Percentiles rank a stretch among this genome's conserved stretches.
These are phyloP conservation scores for Metschnikowia borealis DNA, from an alignment of 805 yeast genomes.

Conservation along the genomic window DNA sequence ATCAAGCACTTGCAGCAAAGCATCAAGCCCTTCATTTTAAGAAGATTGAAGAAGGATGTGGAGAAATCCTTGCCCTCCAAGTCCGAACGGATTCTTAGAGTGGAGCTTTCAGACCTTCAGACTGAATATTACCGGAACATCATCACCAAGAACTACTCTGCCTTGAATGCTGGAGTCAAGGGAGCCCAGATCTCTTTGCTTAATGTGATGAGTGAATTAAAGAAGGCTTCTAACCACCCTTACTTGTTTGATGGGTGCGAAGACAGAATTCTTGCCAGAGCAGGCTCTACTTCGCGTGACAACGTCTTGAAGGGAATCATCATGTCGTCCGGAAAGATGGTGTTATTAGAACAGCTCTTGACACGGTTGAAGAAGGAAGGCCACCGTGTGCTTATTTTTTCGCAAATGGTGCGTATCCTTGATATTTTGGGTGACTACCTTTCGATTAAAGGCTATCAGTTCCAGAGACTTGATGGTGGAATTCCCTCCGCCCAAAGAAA, in stretches of 20 bases:
- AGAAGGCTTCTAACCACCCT: conserved; percentile 96
- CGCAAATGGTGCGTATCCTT: conserved; percentile 96
- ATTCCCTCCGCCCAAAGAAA: conserved; percentile 91
- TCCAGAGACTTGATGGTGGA: conserved; percentile 95
- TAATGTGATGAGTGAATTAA: conserved; percentile 92
- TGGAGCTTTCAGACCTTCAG: conserved; percentile 91
- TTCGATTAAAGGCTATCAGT: conserved; percentile 78
- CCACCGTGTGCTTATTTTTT: conserved; percentile 89
- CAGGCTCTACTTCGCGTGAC: conserved; percentile 65
- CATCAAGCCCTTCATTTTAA: conserved; percentile 85
- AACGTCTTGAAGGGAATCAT: conserved; percentile 83
- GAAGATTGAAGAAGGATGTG: conserved; percentile 94
- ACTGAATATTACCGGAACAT: conserved; percentile 94
- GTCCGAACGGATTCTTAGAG: conserved; percentile 91
- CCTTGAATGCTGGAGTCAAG: conserved; percentile 78
- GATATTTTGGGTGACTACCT: conserved; percentile 94
- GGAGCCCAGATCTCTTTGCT: conserved; percentile 75
- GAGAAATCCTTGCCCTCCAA: conserved; percentile 95
- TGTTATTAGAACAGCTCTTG: conserved; percentile 81
- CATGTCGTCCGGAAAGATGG: conserved; percentile 99
- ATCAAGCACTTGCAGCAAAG: conserved; percentile 80
- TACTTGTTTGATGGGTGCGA: conserved; percentile 93
- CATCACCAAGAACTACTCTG: conserved; percentile 85
- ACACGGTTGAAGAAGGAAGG: conserved; percentile 87
- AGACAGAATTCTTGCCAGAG: conserved; percentile 66